These are phyloP conservation scores for Apiospora marii DNA, from an alignment of 2,329 filamentous ascomycete species.

Conservation along the genomic window DNA sequence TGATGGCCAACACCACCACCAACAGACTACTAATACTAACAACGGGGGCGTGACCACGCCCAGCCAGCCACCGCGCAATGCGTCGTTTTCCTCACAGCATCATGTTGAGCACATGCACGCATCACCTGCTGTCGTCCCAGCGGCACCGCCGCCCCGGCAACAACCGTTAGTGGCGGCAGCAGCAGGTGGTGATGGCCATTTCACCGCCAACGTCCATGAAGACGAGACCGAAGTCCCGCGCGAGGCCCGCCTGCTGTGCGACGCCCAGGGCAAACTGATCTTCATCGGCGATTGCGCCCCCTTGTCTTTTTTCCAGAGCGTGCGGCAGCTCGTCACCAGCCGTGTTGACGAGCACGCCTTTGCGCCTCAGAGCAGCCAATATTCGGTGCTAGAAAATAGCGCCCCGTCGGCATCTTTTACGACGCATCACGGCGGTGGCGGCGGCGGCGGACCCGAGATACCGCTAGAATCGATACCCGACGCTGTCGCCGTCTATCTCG, in stretches of 20 bases:
- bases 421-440: not conserved
- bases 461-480: slow-evolving; percentile 28
- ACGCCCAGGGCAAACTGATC: slow-evolving; percentile 62
- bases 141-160: not conserved
- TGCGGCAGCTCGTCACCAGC: slow-evolving; percentile 59
- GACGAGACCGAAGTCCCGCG: slow-evolving; percentile 63
- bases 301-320: slow-evolving; percentile 63
- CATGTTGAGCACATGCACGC: not conserved
- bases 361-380: slow-evolving; percentile 58
- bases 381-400: slow-evolving; percentile 58
- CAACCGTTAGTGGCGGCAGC: not conserved
- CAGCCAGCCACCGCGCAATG: not conserved
- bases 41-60: not conserved
- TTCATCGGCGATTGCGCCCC: slow-evolving; percentile 66
- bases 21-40: not conserved
- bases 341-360: slow-evolving; percentile 60
- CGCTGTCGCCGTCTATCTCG: slow-evolving; percentile 35
- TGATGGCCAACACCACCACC: not conserved
- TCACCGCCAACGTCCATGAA: slow-evolving; percentile 40
- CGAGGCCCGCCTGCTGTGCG: slow-evolving; percentile 59
- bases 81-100: not conserved
- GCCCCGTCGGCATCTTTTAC: slow-evolving; percentile 28
- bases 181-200: not conserved
- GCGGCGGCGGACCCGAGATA: slow-evolving; percentile 30
- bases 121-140: not conserved